Conservation (phyloP, 495 filamentous ascomycete genomes). For the Thermothielavioides terrestris region DNA sequence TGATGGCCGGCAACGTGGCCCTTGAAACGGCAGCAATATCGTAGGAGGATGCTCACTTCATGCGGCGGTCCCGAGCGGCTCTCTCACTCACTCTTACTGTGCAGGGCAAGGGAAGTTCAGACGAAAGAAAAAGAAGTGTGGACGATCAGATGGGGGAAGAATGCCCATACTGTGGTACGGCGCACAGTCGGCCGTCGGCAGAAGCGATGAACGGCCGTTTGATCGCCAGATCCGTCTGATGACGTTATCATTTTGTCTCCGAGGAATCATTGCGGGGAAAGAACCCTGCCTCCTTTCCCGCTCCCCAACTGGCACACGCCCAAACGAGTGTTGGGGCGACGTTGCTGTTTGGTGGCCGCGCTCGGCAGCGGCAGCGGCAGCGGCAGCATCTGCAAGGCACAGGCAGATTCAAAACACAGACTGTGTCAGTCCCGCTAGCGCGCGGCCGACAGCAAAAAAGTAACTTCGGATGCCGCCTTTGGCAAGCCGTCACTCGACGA, state of each 20-base stretch:
- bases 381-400: slow-evolving; percentile 21
- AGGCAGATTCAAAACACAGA: slow-evolving; percentile 24
- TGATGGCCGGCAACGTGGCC: slow-evolving; percentile 3
- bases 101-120: slow-evolving; percentile 11
- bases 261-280: slow-evolving; percentile 25
- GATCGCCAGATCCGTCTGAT: slow-evolving; percentile 17
- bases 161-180: no score
- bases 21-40: slow-evolving; percentile 19
- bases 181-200: slow-evolving; percentile 7
- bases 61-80: slow-evolving; percentile 7
- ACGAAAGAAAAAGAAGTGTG: slow-evolving; percentile 11
- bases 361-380: slow-evolving; percentile 1
- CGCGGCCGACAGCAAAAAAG: background rate
- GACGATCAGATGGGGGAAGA: background rate
- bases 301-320: no score
- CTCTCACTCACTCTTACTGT: no score
- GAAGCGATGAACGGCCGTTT: slow-evolving; percentile 23
- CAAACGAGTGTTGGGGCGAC: slow-evolving; percentile 8
- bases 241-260: slow-evolving; percentile 21
- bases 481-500: slow-evolving; percentile 2
- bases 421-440: slow-evolving; percentile 26
- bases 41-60: slow-evolving; percentile 15
- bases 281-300: slow-evolving; percentile 22
- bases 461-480: slow-evolving; percentile 9
- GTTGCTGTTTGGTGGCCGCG: slow-evolving; percentile 15